These are phyloP conservation scores for Penicillium capsulatum DNA, from an alignment of 2,329 filamentous ascomycete genomes.

Conservation along the genomic window DNA sequence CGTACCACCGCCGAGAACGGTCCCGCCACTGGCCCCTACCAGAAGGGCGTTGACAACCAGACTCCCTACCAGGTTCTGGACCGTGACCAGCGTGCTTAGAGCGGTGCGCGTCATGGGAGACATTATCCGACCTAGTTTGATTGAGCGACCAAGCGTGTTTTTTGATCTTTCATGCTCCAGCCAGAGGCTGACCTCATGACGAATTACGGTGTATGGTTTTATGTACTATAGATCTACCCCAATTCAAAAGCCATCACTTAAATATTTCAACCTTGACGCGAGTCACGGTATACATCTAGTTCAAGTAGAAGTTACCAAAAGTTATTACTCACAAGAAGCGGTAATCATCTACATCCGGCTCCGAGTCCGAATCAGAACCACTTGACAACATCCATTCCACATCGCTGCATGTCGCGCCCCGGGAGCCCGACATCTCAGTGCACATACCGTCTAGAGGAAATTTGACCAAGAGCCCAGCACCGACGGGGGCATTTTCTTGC, in stretches of 20 bases:
- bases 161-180: conserved; percentile 3
- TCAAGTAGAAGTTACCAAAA: background rate
- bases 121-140: background rate
- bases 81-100: conserved; percentile 29
- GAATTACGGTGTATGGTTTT: conserved; percentile 6
- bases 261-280: background rate
- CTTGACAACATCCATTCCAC: conserved; percentile 2
- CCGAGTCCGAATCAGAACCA: conserved; percentile 7
- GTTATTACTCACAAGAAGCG: conserved; percentile 3
- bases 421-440: too few relatives aligned
- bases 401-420: too few relatives aligned
- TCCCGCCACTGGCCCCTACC: conserved; percentile 22
- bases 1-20: conserved; percentile 28
- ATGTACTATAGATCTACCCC: conserved; percentile 12
- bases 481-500: background rate
- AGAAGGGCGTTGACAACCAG: conserved; percentile 24
- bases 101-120: background rate
- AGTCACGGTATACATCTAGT: background rate
- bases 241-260: conserved; percentile 1
- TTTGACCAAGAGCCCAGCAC: conserved; percentile 4
- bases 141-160: conserved; percentile 10
- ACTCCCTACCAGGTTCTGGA: conserved; percentile 24
- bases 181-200: conserved; percentile 6
- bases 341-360: conserved; percentile 11
- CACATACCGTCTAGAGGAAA: background rate